phyloP scores from a whole-genome alignment of 2,329 filamentous ascomycete genomes.

The Biscogniauxia sp. region DNA sequence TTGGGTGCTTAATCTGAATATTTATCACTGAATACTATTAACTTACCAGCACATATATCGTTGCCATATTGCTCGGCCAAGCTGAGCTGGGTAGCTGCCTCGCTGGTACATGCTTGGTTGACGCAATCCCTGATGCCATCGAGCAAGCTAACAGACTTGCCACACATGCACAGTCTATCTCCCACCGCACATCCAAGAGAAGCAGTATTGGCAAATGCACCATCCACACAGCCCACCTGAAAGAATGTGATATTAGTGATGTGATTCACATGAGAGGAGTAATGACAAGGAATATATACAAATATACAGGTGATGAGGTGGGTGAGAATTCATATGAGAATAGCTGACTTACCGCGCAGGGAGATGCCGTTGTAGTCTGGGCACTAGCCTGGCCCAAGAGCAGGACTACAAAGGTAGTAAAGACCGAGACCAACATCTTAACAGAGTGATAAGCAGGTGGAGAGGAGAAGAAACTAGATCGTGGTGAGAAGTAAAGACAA shows the following conservation, averaged over 20 bases:
- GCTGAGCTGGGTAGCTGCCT: constrained; percentile 30
- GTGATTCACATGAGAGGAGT: too few species aligned
- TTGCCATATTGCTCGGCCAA: constrained; percentile 25
- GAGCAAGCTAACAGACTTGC: constrained; percentile 27
- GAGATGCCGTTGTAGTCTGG: constrained; percentile 16
- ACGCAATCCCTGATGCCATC: constrained; percentile 42
- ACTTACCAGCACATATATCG: constrained; percentile 32
- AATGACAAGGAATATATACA: not conserved
- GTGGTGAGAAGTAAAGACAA: not conserved
- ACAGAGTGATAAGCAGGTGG: constrained; percentile 2
- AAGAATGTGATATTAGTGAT: constrained; percentile 12
- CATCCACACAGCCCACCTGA: constrained; percentile 28
- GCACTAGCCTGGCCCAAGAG: constrained; percentile 20
- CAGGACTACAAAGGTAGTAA: constrained; percentile 12
- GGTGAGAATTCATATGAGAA: not conserved
- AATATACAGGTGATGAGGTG: not conserved
- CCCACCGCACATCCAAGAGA: constrained; percentile 26
- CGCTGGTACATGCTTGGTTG: constrained; percentile 27
- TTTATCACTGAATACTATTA: not conserved
- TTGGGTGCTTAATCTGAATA: not conserved
- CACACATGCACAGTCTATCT: constrained; percentile 40
- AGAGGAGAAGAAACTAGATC: not conserved
- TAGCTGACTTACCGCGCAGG: constrained; percentile 25
- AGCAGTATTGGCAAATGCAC: constrained; percentile 21
- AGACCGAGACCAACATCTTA: constrained; percentile 18